Evolutionary conservation across 257 asterid genomes (phyloP).

Genomic region (Agastache rugosa): DNA sequence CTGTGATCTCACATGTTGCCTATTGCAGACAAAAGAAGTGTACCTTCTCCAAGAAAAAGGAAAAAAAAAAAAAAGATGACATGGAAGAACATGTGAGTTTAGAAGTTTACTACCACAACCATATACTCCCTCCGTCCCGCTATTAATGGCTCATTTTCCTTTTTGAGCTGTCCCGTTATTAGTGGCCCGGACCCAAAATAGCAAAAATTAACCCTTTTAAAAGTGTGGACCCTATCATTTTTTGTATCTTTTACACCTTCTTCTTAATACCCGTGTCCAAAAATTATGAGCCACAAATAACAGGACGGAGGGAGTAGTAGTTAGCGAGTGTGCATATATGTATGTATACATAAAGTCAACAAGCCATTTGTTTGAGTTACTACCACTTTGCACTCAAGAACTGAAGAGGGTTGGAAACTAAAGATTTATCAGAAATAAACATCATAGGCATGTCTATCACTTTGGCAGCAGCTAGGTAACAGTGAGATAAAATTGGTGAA

Average conservation of each 20-base stretch:
- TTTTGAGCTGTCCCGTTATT: too few relatives aligned
- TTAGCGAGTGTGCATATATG: too few relatives aligned
- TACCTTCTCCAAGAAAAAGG: background rate
- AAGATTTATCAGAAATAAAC: conserved; percentile 1
- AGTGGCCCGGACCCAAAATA: too few relatives aligned
- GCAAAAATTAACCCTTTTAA: too few relatives aligned
- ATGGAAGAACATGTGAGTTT: background rate
- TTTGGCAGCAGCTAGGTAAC: conserved; percentile 21
- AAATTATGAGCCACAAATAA: too few relatives aligned
- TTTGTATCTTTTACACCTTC: too few relatives aligned
- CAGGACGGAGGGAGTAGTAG: too few relatives aligned
- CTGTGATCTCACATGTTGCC: conserved; percentile 31
- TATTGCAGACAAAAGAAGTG: conserved; percentile 7
- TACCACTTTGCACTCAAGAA: conserved; percentile 17
- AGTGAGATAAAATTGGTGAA: conserved; percentile 6
- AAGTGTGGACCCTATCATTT: too few relatives aligned
- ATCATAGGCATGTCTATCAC: background rate
- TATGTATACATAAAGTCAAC: conserved; percentile 1
- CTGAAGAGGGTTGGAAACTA: background rate
- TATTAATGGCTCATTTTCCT: too few relatives aligned
- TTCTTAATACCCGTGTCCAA: too few relatives aligned
- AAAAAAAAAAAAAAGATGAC: background rate
- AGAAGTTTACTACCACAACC: background rate
- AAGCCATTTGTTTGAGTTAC: conserved; percentile 9
- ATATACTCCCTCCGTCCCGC: background rate